Evolutionary conservation across 169 alveolate species (phyloP).

Genomic region (Eimeria necatrix): DNA sequence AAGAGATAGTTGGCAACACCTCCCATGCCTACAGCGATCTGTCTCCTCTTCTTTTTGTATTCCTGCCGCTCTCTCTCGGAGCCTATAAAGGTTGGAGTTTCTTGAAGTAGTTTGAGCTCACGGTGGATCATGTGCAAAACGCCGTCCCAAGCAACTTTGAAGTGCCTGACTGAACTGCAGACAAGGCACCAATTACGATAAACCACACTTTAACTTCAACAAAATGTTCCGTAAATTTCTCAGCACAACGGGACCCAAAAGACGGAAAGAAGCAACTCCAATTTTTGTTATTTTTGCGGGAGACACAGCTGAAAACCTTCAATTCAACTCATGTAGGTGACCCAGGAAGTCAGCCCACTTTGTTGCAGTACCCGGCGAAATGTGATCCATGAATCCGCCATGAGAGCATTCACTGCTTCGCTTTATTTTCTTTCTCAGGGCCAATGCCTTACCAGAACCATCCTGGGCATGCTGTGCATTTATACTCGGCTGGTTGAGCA

Average conservation of each 20-base stretch:
- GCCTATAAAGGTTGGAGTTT: conserved; percentile 21
- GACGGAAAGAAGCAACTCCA: no score
- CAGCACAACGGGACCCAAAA: neutral
- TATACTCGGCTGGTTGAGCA: conserved; percentile 69
- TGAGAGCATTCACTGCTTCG: no score
- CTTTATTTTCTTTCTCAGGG: neutral
- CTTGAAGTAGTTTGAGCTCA: conserved; percentile 56
- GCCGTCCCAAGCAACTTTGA: conserved; percentile 73
- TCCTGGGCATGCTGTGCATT: conserved; percentile 60
- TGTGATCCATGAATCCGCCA: no score
- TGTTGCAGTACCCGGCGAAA: no score
- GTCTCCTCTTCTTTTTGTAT: neutral
- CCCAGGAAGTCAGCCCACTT: no score
- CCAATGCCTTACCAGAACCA: conserved; percentile 67
- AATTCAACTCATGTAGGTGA: no score
- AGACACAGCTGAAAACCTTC: no score
- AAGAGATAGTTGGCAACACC: neutral
- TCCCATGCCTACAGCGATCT: conserved; percentile 34
- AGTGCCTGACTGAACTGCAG: conserved; percentile 58
- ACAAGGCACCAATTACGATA: neutral
- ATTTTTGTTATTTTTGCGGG: no score
- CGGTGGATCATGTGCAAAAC: conserved; percentile 63
- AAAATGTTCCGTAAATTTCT: no score
- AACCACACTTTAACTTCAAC: no score
- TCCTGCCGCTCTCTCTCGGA: conserved; percentile 77